Base-by-base conservation (phyloP, 2,329 filamentous ascomycete species). In the Pseudovirgaria hyperparasitica region DNA sequence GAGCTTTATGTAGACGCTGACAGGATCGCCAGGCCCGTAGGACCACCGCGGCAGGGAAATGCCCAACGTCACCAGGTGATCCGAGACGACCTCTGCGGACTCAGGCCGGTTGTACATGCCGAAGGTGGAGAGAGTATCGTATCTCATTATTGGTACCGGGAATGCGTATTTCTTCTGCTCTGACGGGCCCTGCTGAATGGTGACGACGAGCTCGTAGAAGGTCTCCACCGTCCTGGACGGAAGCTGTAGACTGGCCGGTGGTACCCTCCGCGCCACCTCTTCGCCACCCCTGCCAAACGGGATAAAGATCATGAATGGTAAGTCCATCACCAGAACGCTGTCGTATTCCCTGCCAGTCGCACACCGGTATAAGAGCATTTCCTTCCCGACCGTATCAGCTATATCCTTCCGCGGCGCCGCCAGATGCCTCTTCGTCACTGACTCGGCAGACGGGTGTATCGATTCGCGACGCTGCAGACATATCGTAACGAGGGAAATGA, bases 31-130 rank as follows among this genome's bases (percentile, higher is more conserved):
- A 4, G 90, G 90, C 1, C 90, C 90, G 51, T 96, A 98, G 36
- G 86, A 94, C 85, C 87, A 94, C 35, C 85, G 74, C 14, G 90
- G 87, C 39, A 98, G 64, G 34, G 85, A 92, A 40, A 94, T 92
- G 23, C 82, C 84, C 29, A 96, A 63, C 6, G 84, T 92, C 34
- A 96, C 82, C 29, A 96, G 62, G 53, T 92, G 90, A 58, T 96
- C 90, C 27, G 80, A 74, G 17, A 85, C 82, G 33, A 76, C 72
- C 44, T 92, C 79, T 30, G 84, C 82, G 32, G 79, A 80, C 54
- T 94, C 87, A 10, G 86, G 87, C 29, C 85, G 78, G 58, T 96
- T 96, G 63, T 96, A 98, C 90, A 96, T 96, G 56, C 90, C 90
- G 59, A 98, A 98, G 2, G 90, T 96, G 22, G 86, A 94, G 25